Evolutionary conservation across 345 rosid species (phyloP).

Genomic region (Jatropha curcas): DNA sequence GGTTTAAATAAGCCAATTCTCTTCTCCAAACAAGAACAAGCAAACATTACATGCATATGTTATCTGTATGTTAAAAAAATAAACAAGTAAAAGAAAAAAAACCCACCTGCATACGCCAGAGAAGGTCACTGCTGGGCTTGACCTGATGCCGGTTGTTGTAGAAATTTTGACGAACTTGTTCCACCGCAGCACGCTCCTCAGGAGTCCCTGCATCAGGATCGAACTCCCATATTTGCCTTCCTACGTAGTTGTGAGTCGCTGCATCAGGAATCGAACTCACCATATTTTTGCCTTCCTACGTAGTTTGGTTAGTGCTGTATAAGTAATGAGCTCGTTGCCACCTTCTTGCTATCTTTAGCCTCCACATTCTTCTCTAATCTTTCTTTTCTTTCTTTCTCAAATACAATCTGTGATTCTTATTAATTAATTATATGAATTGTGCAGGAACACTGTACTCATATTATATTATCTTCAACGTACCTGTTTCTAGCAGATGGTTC

Average conservation of each 20-base stretch:
- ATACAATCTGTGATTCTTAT: no score
- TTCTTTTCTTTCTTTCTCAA: not conserved
- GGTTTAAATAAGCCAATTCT: no score
- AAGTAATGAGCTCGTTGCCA: not conserved
- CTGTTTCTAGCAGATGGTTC: no score
- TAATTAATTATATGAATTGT: no score
- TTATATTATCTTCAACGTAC: no score
- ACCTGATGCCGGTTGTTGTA: not conserved
- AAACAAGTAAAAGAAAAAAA: no score
- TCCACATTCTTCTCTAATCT: not conserved
- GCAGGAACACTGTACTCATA: no score
- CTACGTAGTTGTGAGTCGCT: not conserved
- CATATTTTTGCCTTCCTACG: no score
- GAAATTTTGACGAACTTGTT: conserved; percentile 11
- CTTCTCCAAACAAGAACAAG: no score
- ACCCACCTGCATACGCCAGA: not conserved
- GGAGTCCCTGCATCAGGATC: conserved; percentile 12
- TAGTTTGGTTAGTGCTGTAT: conserved; percentile 18
- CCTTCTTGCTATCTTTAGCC: conserved; percentile 15
- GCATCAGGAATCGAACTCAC: no score
- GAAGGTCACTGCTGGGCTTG: conserved; percentile 10
- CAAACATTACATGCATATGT: no score
- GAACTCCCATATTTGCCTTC: conserved; percentile 12
- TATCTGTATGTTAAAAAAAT: no score
- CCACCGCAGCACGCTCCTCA: conserved; percentile 10